A percentile compares a stretch with the other conserved stretches of the same genome.
Evolutionary conservation across 495 filamentous ascomycete species (phyloP).

Genomic region (Lindgomyces ingoldianus): DNA sequence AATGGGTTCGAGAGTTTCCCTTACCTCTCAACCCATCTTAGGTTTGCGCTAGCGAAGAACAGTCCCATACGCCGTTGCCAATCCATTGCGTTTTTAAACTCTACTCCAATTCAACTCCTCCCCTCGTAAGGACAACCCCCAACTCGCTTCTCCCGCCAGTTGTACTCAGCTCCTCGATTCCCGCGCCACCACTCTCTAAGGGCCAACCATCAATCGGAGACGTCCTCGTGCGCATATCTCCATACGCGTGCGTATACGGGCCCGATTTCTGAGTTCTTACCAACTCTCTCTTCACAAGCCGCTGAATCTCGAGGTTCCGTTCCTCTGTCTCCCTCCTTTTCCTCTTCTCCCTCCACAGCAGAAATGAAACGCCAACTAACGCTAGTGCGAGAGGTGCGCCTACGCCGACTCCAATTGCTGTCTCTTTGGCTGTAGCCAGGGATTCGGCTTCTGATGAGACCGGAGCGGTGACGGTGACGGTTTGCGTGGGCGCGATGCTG

Average conservation of each 20-base stretch:
- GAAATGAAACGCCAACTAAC: not conserved
- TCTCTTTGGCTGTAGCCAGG: not conserved
- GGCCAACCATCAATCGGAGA: not conserved
- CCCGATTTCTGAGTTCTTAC: not conserved
- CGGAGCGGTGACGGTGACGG: not conserved
- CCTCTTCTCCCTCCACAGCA: not conserved
- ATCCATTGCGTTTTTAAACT: too few relatives aligned
- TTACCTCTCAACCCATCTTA: too few relatives aligned
- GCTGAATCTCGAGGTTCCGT: not conserved
- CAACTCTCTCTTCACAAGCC: not conserved
- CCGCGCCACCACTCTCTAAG: not conserved
- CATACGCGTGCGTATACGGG: not conserved
- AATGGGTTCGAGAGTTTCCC: too few relatives aligned
- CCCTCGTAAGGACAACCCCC: too few relatives aligned
- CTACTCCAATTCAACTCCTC: too few relatives aligned
- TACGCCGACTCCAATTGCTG: not conserved
- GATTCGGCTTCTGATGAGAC: not conserved
- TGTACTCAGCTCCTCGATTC: too few relatives aligned
- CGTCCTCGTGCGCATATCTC: too few relatives aligned
- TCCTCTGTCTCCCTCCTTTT: not conserved
- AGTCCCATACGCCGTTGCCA: too few relatives aligned
- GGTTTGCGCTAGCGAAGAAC: too few relatives aligned
- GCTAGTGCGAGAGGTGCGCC: not conserved
- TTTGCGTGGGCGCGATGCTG: not conserved
- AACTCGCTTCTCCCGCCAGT: too few relatives aligned